Evolutionary conservation across 2,329 filamentous ascomycete species (phyloP), one percentile per base, ranked within the genome.

Genomic region (Didymella pinodella): DNA sequence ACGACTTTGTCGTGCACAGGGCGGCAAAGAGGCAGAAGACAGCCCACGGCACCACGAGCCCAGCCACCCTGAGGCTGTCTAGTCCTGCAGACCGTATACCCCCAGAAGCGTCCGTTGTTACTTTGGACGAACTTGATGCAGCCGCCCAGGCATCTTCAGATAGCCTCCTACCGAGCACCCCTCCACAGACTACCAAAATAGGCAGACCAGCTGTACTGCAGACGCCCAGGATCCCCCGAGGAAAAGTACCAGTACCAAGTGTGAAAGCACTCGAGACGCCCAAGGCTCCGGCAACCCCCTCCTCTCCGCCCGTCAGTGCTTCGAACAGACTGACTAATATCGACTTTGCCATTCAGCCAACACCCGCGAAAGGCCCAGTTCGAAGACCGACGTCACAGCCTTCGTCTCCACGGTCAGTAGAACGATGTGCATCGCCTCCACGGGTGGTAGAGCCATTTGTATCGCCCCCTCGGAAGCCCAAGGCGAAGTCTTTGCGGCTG

Each of bases 21-120:
- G 66, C 75, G 1, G 60, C 74, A 4, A 82, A 82, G 59, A 71
- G 80, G 50, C 74, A 74, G 47, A 79, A 77, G 60, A 70, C 68
- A 1, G 20, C 47, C 3, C 67, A 67, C 28, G 36, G 45, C 18
- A 46, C 50, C 1, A 47, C 55, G 3, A 52, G 44, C 2, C 65
- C 63, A 34, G 55, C 32, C 16, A 54, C 46, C 1, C 12, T 50
- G 16, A 45, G 53, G 25, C 51, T 62, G 18, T 68, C 67, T 10
- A 71, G 65, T 25, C 66, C 68, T 14, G 34, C 48, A 55, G 64
- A 38, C 64, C 69, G 32, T 22, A 59, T 62, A 34, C 64, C 71
- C 6, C 69, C 59, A 8, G 66, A 61, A 22, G 69, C 69, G 20
- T 71, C 75, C 16, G 59, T 77, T 43, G 75, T 80, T 43, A 72